Evolutionary conservation across 2,329 filamentous ascomycete species (phyloP), one percentile per base, ranked within the genome.

Genomic region (Penicillium sp.): DNA sequence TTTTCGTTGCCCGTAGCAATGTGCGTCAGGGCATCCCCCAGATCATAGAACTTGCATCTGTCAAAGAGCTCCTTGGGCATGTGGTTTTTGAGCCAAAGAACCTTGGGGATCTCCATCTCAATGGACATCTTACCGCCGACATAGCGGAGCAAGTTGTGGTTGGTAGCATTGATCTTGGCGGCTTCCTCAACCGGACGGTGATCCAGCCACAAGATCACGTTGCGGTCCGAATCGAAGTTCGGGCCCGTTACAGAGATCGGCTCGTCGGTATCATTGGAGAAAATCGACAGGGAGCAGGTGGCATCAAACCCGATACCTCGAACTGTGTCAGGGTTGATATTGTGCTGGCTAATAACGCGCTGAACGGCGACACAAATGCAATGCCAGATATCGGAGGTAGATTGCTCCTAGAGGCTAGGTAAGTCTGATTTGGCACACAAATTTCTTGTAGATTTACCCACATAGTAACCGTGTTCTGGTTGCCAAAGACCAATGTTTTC

Each of bases 21-120:
- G 73, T 97, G 93, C 2, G 94, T 97, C 58, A 99, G 82, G 13
- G 92, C 94, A 77, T 99, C 94, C 0, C 88, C 88, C 69, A 99
- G 78, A 71, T 99, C 94, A 75, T 96, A 99, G 73, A 99, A 99
- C 77, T 96, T 97, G 86, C 93, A 97, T 61, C 89, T 87, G 56
- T 88, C 87, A 69, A 97, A 99, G 17, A 94, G 81, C 69, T 96
- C 90, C 55, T 89, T 83, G 2, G 94, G 89, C 94, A 99, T 97
- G 78, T 97, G 86, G 77, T 96, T 96, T 84, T 97, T 97, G 72
- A 99, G 83, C 94, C 94, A 99, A 57, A 97, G 82, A 1, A 97
- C 91, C 79, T 99, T 99, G 63, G 94, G 94, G 56, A 99, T 95
- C 76, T 99, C 94, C 94, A 99, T 99, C 81, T 99, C 94, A 64